These are phyloP conservation scores for Hanseniaspora sp. DNA, from an alignment of 1,139 yeast species.

Conservation along the genomic window DNA sequence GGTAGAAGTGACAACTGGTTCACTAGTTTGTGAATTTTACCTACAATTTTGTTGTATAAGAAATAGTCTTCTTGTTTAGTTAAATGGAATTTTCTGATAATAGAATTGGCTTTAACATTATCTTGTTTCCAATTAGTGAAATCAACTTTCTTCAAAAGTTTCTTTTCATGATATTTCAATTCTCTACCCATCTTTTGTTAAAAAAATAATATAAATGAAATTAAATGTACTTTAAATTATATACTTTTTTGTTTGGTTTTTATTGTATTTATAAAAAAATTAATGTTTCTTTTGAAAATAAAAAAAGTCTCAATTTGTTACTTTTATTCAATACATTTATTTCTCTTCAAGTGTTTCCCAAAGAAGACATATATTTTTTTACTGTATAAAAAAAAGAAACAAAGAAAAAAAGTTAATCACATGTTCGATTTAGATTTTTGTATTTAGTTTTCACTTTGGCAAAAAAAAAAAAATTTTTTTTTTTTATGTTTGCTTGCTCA, in stretches of 20 bases:
- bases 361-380: no score
- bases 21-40: slow-evolving; percentile 77
- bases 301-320: no score
- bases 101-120: slow-evolving; percentile 86
- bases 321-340: no score
- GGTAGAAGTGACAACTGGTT: slow-evolving; percentile 72
- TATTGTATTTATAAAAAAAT: no score
- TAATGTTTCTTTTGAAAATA: no score
- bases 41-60: slow-evolving; percentile 84
- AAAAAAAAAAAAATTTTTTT: no score
- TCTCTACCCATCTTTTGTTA: slow-evolving; percentile 62
- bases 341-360: no score
- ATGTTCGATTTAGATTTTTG: no score
- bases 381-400: no score
- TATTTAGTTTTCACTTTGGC: no score
- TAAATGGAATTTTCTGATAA: slow-evolving; percentile 86
- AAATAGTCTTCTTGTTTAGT: slow-evolving; percentile 94
- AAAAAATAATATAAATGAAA: not conserved
- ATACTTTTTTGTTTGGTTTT: not conserved
- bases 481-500: no score
- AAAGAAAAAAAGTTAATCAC: no score
- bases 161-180: slow-evolving; percentile 89
- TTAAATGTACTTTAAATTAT: not conserved
- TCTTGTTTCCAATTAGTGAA: slow-evolving; percentile 97
- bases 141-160: slow-evolving; percentile 87